Evolutionary conservation across 495 filamentous ascomycete genomes (phyloP).

Genomic region (Neurospora sp.): DNA sequence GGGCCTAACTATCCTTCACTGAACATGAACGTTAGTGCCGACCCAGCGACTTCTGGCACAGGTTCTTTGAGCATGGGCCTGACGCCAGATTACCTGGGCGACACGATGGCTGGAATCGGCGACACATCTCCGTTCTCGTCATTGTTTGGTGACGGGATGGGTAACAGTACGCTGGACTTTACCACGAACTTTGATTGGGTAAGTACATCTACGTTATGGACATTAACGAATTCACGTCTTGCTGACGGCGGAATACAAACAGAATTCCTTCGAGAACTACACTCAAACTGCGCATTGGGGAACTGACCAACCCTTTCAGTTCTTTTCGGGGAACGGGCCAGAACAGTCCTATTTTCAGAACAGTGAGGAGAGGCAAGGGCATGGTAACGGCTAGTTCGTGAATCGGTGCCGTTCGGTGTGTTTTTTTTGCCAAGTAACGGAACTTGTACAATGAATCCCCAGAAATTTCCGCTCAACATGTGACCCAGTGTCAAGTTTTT

Average conservation of each 20-base stretch:
- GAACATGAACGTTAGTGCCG: neutral
- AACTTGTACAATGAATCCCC: neutral
- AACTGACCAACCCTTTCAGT: conserved; percentile 35
- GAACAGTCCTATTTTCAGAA: conserved; percentile 20
- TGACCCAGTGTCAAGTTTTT: neutral
- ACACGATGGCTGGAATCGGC: conserved; percentile 42
- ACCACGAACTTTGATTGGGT: conserved; percentile 68
- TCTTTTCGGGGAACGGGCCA: conserved; percentile 33
- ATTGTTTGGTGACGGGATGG: conserved; percentile 37
- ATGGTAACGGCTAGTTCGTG: neutral
- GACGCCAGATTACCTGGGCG: conserved; percentile 42
- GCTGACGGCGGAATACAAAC: neutral
- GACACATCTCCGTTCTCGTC: conserved; percentile 44
- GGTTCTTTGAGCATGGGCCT: conserved; percentile 17
- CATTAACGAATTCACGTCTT: neutral
- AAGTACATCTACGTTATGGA: conserved; percentile 17
- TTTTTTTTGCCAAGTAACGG: neutral
- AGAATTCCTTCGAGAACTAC: conserved; percentile 42
- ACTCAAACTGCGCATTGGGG: conserved; percentile 39
- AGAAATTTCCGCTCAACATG: neutral
- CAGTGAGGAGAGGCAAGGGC: conserved; percentile 2
- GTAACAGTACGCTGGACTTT: conserved; percentile 34
- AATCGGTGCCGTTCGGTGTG: neutral
- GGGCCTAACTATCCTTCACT: neutral
- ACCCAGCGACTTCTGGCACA: conserved; percentile 4